Evolutionary conservation across 495 filamentous ascomycete species (phyloP).

Genomic region (Penicillium herquei): DNA sequence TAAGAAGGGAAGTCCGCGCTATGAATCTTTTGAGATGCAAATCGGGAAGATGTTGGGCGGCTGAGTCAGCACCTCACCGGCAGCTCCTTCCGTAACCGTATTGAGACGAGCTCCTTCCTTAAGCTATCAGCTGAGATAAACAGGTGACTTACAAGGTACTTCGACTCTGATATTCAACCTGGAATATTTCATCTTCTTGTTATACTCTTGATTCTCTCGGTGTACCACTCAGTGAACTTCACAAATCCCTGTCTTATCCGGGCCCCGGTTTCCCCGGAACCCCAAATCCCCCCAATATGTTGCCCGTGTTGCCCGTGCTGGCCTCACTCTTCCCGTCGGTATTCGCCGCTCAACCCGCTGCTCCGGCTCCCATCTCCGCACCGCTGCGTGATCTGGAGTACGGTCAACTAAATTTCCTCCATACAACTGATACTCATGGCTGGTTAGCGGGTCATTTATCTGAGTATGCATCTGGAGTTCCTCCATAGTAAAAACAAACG

Average conservation of each 20-base stretch:
- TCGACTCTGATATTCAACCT: no score
- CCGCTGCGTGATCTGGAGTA: slow-evolving; percentile 81
- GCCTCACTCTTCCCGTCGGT: slow-evolving; percentile 26
- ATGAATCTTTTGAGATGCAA: slow-evolving; percentile 30
- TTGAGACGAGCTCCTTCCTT: slow-evolving; percentile 1
- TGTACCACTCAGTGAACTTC: not conserved
- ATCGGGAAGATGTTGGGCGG: slow-evolving; percentile 40
- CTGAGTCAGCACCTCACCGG: slow-evolving; percentile 45
- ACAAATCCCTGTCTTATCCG: no score
- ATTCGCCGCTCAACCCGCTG: slow-evolving; percentile 71
- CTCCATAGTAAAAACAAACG: not conserved
- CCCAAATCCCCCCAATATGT: slow-evolving; percentile 11
- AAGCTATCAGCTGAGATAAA: not conserved
- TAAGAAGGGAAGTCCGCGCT: slow-evolving; percentile 18
- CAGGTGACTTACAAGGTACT: no score
- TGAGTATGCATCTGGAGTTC: slow-evolving; percentile 55
- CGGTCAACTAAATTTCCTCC: slow-evolving; percentile 92
- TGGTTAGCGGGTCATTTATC: slow-evolving; percentile 93
- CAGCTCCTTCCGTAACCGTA: slow-evolving; percentile 33
- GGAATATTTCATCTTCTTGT: not conserved
- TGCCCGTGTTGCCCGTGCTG: slow-evolving; percentile 16
- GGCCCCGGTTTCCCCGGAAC: not conserved
- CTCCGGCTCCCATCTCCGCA: slow-evolving; percentile 72
- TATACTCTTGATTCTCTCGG: not conserved
- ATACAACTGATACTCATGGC: slow-evolving; percentile 93